Evolutionary conservation across 208 protist genomes (phyloP).

Genomic region (Trypanosoma conorhini): DNA sequence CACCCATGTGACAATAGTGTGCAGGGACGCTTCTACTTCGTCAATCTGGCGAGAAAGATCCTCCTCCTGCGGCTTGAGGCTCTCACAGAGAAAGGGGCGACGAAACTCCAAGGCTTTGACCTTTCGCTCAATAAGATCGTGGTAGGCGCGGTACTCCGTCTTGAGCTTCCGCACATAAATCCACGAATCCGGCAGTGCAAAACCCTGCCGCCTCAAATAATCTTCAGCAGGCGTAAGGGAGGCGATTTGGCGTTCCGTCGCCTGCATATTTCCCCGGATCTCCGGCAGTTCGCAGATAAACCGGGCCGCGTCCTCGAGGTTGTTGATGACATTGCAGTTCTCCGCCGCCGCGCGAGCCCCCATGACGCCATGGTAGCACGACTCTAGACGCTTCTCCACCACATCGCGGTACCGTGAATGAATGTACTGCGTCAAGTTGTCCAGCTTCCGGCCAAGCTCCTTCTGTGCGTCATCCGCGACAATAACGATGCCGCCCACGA

Average conservation of each 20-base stretch:
- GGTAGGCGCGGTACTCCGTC: constrained; percentile 93
- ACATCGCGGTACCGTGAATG: constrained; percentile 84
- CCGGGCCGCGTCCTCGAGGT: constrained; percentile 60
- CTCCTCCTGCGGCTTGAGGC: constrained; percentile 47
- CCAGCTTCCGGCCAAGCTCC: constrained; percentile 80
- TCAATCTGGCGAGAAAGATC: constrained; percentile 61
- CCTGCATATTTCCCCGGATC: constrained; percentile 72
- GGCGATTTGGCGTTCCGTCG: constrained; percentile 56
- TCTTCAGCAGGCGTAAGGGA: constrained; percentile 83
- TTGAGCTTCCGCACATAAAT: constrained; percentile 87
- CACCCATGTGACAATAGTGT: constrained; percentile 33
- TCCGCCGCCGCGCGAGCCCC: constrained; percentile 68
- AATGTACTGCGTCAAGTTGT: constrained; percentile 76
- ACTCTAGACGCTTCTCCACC: constrained; percentile 67
- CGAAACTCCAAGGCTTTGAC: constrained; percentile 86
- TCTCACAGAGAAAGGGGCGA: constrained; percentile 61
- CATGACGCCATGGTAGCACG: constrained; percentile 48
- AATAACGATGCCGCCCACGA: constrained; percentile 84
- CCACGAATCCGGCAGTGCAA: constrained; percentile 94
- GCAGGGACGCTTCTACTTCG: constrained; percentile 51
- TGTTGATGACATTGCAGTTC: constrained; percentile 91
- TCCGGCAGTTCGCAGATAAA: constrained; percentile 73
- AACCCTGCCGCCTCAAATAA: constrained; percentile 83
- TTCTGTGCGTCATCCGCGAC: constrained; percentile 83
- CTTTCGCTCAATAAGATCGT: constrained; percentile 92